These are phyloP conservation scores for Ogataea pilisensis DNA, from an alignment of 805 yeast genomes.

Conservation along the genomic window DNA sequence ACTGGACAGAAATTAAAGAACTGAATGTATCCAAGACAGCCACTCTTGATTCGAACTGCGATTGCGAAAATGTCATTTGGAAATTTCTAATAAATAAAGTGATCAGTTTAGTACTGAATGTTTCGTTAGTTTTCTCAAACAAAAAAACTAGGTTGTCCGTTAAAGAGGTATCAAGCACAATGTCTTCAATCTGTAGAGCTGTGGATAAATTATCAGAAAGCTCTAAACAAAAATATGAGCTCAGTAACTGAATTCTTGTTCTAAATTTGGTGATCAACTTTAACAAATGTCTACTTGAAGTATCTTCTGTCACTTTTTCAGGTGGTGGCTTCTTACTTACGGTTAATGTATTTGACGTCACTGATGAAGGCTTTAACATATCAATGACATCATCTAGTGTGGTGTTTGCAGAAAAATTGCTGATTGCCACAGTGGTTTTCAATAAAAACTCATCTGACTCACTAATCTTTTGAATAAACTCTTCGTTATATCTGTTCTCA, in stretches of 20 bases:
- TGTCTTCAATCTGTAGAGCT: constrained; percentile 21
- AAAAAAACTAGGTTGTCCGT: constrained; percentile 22
- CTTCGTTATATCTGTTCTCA: constrained; percentile 10
- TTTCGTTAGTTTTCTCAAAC: constrained; percentile 12
- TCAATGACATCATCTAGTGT: constrained; percentile 12
- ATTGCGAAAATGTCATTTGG: constrained; percentile 16
- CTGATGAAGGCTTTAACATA: background rate
- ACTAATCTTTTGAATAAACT: constrained; percentile 7
- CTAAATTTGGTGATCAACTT: constrained; percentile 20
- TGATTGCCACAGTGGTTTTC: constrained; percentile 19
- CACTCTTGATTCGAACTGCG: constrained; percentile 5
- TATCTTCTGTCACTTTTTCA: no score
- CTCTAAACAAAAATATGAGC: constrained; percentile 13
- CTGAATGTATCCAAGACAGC: constrained; percentile 17
- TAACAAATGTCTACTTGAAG: constrained; percentile 2
- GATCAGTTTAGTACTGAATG: constrained; percentile 14
- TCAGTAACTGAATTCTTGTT: constrained; percentile 22
- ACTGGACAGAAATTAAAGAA: constrained; percentile 7
- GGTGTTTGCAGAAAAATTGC: constrained; percentile 14
- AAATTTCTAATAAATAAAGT: constrained; percentile 18
- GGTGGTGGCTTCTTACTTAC: no score
- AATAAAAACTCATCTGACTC: constrained; percentile 18
- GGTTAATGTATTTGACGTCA: no score
- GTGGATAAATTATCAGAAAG: constrained; percentile 11
- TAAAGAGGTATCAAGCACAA: constrained; percentile 23